These are phyloP conservation scores for Betula pendula DNA, from an alignment of 306 rosid species.

Conservation along the genomic window DNA sequence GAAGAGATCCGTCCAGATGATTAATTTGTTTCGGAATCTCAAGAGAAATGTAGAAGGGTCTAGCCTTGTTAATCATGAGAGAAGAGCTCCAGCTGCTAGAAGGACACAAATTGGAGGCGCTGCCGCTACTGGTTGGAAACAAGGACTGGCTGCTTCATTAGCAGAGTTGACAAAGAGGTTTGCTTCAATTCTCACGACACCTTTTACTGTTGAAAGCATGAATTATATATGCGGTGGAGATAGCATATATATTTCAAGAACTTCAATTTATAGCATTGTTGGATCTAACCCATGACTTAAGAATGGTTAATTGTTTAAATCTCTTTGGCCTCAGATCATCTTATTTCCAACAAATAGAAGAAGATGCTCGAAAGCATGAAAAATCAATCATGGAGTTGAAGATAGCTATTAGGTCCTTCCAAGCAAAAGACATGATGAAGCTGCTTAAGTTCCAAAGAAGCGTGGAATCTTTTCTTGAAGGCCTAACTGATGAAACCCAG, in stretches of 20 bases:
- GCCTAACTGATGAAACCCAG: constrained; percentile 42
- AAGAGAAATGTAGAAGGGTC: constrained; percentile 36
- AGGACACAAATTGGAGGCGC: not conserved
- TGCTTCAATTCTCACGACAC: not conserved
- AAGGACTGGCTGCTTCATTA: constrained; percentile 42
- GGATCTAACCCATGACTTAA: no score
- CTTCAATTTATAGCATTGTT: not conserved
- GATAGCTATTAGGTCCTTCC: constrained; percentile 32
- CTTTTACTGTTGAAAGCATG: not conserved
- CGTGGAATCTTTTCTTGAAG: constrained; percentile 29
- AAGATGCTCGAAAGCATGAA: not conserved
- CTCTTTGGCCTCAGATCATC: constrained; percentile 18
- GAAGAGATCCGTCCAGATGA: constrained; percentile 41
- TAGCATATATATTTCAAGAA: not conserved
- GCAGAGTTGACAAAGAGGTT: constrained; percentile 41
- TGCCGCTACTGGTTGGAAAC: constrained; percentile 5
- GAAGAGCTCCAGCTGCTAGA: not conserved
- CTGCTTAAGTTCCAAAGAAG: constrained; percentile 32
- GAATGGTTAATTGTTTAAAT: not conserved
- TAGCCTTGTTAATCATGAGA: not conserved
- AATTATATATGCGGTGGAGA: not conserved
- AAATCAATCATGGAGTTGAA: constrained; percentile 16
- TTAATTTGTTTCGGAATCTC: constrained; percentile 30
- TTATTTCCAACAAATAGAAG: constrained; percentile 35
- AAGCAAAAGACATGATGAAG: constrained; percentile 33